Percentiles rank a stretch among this genome's conserved stretches.
Conservation (phyloP, 2,329 filamentous ascomycete genomes). For the Sporothrix protearum region DNA sequence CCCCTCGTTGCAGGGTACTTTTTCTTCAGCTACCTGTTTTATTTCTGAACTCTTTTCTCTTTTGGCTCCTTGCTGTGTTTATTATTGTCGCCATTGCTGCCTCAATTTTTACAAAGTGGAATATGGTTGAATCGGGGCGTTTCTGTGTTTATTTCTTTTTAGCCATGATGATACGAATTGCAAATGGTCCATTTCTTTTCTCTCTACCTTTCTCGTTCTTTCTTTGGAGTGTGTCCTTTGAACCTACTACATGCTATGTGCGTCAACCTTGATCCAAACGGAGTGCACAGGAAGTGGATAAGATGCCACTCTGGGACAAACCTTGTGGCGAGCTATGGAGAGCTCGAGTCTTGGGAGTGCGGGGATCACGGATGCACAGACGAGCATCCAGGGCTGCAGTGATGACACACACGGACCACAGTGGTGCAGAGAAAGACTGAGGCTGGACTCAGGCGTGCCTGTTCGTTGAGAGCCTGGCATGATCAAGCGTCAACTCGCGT, state of each 20-base stretch:
- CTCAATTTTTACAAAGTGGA: conserved; percentile 1
- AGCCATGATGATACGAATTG: conserved; percentile 17
- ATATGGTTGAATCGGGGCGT: not conserved
- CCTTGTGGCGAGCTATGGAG: not conserved
- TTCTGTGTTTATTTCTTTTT: not conserved
- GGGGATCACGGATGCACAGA: not conserved
- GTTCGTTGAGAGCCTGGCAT: not conserved
- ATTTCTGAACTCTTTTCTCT: not conserved
- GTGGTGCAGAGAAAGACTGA: not conserved
- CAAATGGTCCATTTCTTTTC: conserved; percentile 11
- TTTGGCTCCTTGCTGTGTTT: conserved; percentile 1
- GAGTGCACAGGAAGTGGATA: not conserved
- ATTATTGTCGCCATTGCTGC: not conserved
- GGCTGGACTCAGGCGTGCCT: not conserved
- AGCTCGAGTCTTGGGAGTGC: not conserved
- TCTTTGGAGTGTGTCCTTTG: not conserved
- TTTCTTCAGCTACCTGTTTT: not conserved
- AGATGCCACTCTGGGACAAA: not conserved
- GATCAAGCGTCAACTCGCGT: not conserved
- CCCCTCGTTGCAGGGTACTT: conserved; percentile 9
- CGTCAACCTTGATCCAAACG: not conserved
- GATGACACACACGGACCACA: not conserved
- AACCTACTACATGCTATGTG: too few species aligned
- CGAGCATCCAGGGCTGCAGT: not conserved
- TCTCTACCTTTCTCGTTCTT: not conserved